These are phyloP conservation scores for Podospora anserina DNA, from an alignment of 495 filamentous ascomycete species.

Conservation along the genomic window DNA sequence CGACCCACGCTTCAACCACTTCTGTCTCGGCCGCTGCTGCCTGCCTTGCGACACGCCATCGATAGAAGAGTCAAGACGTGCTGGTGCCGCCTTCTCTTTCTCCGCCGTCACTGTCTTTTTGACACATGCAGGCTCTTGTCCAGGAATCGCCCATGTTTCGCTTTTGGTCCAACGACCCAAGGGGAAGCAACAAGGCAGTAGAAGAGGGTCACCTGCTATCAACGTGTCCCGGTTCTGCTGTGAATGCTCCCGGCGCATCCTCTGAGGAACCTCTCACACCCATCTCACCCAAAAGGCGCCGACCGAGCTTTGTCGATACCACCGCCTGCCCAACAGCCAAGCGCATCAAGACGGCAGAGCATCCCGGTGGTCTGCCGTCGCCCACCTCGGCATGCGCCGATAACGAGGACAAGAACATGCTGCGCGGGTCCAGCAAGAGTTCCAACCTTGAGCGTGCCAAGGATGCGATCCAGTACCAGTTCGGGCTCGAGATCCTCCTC, in stretches of 20 bases:
- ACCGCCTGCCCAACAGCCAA: constrained; percentile 27
- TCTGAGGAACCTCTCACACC: constrained; percentile 15
- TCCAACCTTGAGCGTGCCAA: constrained; percentile 48
- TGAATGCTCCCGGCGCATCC: constrained; percentile 15
- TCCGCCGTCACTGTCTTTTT: constrained; percentile 18
- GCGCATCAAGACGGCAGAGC: constrained; percentile 37
- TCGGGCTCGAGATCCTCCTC: constrained; percentile 85
- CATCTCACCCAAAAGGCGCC: constrained; percentile 34
- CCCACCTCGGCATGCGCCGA: constrained; percentile 31
- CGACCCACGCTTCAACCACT: constrained; percentile 1
- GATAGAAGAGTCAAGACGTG: constrained; percentile 14
- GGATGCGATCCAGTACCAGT: constrained; percentile 76
- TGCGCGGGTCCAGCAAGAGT: constrained; percentile 20
- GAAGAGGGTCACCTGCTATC: constrained; percentile 16
- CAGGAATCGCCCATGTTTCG: constrained; percentile 39
- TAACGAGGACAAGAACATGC: constrained; percentile 18
- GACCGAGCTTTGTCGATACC: constrained; percentile 34
- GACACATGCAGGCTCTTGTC: neutral
- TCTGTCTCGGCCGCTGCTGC: constrained; percentile 24
- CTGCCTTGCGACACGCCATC: constrained; percentile 21
- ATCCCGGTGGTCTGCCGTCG: constrained; percentile 34
- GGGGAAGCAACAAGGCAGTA: constrained; percentile 45
- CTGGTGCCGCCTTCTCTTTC: constrained; percentile 24
- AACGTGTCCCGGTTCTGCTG: constrained; percentile 18
- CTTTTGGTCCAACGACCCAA: constrained; percentile 49